Base-by-base conservation (phyloP, 23 red algal genomes). In the Gracilaria gracilis region DNA sequence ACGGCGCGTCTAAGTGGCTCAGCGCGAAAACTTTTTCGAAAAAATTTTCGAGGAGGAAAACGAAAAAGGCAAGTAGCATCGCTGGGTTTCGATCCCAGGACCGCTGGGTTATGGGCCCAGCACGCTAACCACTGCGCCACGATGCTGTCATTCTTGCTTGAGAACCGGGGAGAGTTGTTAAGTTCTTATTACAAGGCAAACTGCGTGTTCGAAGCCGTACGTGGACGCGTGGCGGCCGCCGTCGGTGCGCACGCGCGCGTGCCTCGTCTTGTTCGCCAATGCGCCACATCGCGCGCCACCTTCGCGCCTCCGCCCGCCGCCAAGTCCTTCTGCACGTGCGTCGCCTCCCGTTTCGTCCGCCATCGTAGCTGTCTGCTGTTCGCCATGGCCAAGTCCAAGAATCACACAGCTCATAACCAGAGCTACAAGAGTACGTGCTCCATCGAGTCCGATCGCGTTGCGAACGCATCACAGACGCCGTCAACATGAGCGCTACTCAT, bases 341-440 rank as follows among this genome's bases (percentile, higher is more conserved):
- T 37, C 66, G 66, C 36, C 20, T 24, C n/a, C n/a, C n/a, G 16
- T 16, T 4, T 71, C 27, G 16, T 33, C 17, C 35, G 21, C 28
- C 39, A 12, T 9, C 72, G 39, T 77, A 12, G 29, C 39, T n/a
- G 40, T 13, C 14, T 25, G 21, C 9, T 31, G 5, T 32, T 62
- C 62, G 79, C 36, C 72, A 98, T 98, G 96, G 96, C 96, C n/a
- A 98, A 98, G 78, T 93, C 89, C 16, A 98, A 98, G 92, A 98
- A 98, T 75, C 96, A 98, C 64, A 98, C 96, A 23, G 84, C 80
- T 28, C 96, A 98, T 69, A 98, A 98, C 62, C 95, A 98, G 95
- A 92, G 72, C 34, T 91, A 85, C 80, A 95, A 95, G 62, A 81
- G 87, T 90, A 53, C 54, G 87, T 90, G 0, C 53, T 72, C 66